Conservation (phyloP, 2,329 filamentous ascomycete species). For the Rhynchosporium graminicola region DNA sequence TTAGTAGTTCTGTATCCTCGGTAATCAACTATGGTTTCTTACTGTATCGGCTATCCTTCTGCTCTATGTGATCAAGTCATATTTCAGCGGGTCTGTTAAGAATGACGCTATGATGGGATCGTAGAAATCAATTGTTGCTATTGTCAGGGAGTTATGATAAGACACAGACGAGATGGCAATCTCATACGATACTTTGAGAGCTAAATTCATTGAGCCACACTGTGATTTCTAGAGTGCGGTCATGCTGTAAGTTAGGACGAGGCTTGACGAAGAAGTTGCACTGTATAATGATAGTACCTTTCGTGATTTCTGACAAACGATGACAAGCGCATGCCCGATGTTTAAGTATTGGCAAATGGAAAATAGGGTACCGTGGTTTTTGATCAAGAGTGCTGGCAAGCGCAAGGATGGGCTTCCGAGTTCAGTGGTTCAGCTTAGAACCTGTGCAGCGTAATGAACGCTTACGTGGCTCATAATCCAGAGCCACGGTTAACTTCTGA, state of each 20-base stretch:
- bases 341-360: neutral
- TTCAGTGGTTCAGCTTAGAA: neutral
- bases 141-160: neutral
- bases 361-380: neutral
- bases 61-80: slow-evolving; percentile 48
- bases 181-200: slow-evolving; percentile 18
- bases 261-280: too few species aligned
- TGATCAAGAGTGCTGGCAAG: neutral
- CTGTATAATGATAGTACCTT: too few species aligned
- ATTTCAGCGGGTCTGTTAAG: slow-evolving; percentile 43
- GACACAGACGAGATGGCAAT: slow-evolving; percentile 22
- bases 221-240: slow-evolving; percentile 19
- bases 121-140: slow-evolving; percentile 32
- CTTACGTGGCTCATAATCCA: neutral
- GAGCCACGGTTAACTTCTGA: neutral
- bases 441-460: neutral
- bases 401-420: slow-evolving; percentile 7
- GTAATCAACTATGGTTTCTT: slow-evolving; percentile 45
- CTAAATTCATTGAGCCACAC: slow-evolving; percentile 20
- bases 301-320: neutral
- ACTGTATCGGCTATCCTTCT: slow-evolving; percentile 48
- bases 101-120: slow-evolving; percentile 34
- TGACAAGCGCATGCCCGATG: neutral
- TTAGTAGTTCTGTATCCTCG: slow-evolving; percentile 46
- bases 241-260: neutral